Conservation (phyloP, 2,329 filamentous ascomycete species). For the Grosmannia serpens region DNA sequence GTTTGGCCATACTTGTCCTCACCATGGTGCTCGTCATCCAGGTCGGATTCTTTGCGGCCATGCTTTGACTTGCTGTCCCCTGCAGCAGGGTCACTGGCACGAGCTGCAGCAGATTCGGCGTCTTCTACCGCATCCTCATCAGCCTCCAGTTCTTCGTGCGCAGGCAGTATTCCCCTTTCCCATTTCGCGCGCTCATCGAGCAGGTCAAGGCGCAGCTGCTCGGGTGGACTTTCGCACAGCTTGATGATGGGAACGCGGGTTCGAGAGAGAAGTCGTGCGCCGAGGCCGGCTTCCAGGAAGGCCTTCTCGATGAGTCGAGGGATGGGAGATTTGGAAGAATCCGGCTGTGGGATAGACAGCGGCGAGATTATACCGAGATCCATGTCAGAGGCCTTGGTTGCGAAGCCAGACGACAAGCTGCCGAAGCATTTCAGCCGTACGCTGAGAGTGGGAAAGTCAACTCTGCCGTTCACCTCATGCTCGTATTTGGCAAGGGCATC, state of each 20-base stretch:
- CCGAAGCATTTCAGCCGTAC: conserved; percentile 71
- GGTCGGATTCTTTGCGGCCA: conserved; percentile 3
- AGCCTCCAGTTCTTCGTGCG: conserved; percentile 23
- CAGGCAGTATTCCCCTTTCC: conserved; percentile 45
- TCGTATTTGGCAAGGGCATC: conserved; percentile 45
- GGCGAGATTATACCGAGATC: conserved; percentile 69
- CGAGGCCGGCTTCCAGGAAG: conserved; percentile 59
- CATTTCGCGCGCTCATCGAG: conserved; percentile 57
- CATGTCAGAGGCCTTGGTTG: conserved; percentile 81
- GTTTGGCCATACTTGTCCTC: conserved; percentile 7
- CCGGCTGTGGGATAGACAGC: conserved; percentile 40
- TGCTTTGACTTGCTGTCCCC: conserved; percentile 1
- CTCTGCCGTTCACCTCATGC: conserved; percentile 22
- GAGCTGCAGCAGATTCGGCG: not conserved
- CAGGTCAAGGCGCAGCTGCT: conserved; percentile 48
- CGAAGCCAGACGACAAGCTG: conserved; percentile 75
- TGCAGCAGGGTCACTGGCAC: not conserved
- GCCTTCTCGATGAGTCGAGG: conserved; percentile 66
- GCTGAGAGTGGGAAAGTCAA: conserved; percentile 38
- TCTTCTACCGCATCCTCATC: conserved; percentile 17
- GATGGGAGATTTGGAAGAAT: conserved; percentile 47
- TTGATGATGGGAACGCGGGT: conserved; percentile 84
- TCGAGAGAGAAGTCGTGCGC: conserved; percentile 63
- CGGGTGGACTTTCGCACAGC: conserved; percentile 60
- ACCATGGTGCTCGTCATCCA: conserved; percentile 4